Base-by-base conservation (phyloP, 495 filamentous ascomycete species). In the Neurospora sp. region DNA sequence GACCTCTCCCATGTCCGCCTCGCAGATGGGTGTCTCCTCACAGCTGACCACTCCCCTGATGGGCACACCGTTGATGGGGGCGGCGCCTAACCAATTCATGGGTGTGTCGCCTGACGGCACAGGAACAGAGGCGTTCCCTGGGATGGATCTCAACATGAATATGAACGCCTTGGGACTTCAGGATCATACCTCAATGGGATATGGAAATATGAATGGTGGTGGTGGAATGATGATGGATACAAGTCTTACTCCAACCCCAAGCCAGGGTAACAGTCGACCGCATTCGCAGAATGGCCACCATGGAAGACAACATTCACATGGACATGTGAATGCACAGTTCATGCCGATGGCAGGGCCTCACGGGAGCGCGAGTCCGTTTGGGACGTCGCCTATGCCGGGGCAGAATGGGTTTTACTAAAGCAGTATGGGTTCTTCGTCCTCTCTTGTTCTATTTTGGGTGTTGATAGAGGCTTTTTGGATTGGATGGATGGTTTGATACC, bases 151-250 rank as follows among this genome's bases (percentile, higher is more conserved):
- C 8, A 77, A 82, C 37, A 75, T 85, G 71, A 71, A 79, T 4
- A 74, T 78, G 27, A 77, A 82, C 40, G 76, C 80, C 2, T 62
- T 86, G 38, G 83, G 83, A 2, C 78, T 85, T 31, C 84, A 84
- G 70, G 79, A 83, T 37, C 44, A 78, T 66, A 14, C 14, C 23
- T 66, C 54, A 0, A 35, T 66, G 54, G 54, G 54, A 18, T 66
- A 31, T 6, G 54, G 27, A 18, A 54, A 12, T 2, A 27, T 54
- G 46, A 54, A 6, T 27, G 27, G 54, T 0, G 27, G 54, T 0
- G 54, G 14, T 6, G 27, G 23, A 3, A 66, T 66, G 54, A 4
- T 35, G 27, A 35, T 35, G 27, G 27, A 35, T 18, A 2, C 54
- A 1, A 66, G 27, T 4, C 27, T 66, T 4, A 35, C 54, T 18